These are phyloP conservation scores for Flaveria robusta DNA, from an alignment of 129 eudicot genomes.

Conservation along the genomic window DNA sequence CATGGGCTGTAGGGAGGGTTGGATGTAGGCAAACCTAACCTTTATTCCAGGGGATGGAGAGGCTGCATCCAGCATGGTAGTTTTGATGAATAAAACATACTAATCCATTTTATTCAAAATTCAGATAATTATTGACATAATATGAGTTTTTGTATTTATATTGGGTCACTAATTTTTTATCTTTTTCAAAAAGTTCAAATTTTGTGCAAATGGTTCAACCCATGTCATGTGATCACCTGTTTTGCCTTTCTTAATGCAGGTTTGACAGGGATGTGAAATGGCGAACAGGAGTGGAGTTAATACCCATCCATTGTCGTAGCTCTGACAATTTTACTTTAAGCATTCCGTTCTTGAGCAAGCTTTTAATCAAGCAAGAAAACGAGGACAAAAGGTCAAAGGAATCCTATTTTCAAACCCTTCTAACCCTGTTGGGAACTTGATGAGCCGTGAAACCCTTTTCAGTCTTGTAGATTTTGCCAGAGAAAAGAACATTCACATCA, in stretches of 20 bases:
- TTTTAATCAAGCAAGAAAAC: slow-evolving; percentile 76
- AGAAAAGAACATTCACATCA: slow-evolving; percentile 84
- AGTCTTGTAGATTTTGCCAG: slow-evolving; percentile 82
- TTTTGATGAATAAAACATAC: neutral
- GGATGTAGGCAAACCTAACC: too few relatives aligned
- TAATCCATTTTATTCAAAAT: neutral
- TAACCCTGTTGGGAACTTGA: slow-evolving; percentile 82
- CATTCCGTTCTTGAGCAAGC: slow-evolving; percentile 83
- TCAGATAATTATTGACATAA: neutral
- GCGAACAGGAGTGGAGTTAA: slow-evolving; percentile 89
- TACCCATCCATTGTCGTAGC: slow-evolving; percentile 88
- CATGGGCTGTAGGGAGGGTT: too few relatives aligned
- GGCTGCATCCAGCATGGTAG: neutral
- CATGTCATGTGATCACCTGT: neutral
- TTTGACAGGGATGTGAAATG: slow-evolving; percentile 85
- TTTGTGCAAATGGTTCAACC: neutral
- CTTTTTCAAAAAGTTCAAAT: neutral
- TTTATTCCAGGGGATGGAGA: too few relatives aligned
- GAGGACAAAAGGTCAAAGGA: slow-evolving; percentile 86
- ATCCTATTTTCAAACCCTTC: slow-evolving; percentile 83
- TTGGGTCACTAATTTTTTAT: neutral
- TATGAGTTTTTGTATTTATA: neutral
- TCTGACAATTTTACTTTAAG: slow-evolving; percentile 69
- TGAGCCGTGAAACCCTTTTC: slow-evolving; percentile 59
- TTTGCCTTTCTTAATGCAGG: slow-evolving; percentile 39